Evolutionary conservation across 352 stramenopile species (phyloP).

Genomic region (Phytophthora pisi): DNA sequence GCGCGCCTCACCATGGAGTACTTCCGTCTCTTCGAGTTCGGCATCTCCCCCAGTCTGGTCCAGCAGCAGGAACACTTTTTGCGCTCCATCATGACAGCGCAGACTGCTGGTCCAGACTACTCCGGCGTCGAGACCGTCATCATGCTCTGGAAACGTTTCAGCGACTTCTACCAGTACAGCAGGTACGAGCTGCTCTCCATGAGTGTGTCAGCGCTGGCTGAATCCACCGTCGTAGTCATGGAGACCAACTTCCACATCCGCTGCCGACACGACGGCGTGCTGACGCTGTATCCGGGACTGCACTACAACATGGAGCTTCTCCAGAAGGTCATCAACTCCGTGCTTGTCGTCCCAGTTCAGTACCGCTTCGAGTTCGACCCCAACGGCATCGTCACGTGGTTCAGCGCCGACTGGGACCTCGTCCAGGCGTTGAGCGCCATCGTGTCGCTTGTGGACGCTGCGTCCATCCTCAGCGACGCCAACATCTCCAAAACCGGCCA

Average conservation of each 20-base stretch:
- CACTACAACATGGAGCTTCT: slow-evolving; percentile 46
- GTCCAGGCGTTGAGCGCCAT: slow-evolving; percentile 45
- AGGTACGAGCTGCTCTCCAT: slow-evolving; percentile 39
- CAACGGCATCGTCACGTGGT: slow-evolving; percentile 50
- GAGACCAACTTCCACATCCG: slow-evolving; percentile 47
- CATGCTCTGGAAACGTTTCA: slow-evolving; percentile 59
- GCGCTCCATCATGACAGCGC: slow-evolving; percentile 51
- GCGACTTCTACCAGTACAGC: slow-evolving; percentile 43
- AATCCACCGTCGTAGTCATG: slow-evolving; percentile 58
- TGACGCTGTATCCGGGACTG: slow-evolving; percentile 53
- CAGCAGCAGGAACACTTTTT: slow-evolving; percentile 56
- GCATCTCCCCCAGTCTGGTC: slow-evolving; percentile 31
- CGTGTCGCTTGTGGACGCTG: slow-evolving; percentile 52
- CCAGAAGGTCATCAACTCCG: slow-evolving; percentile 49
- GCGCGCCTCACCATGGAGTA: slow-evolving; percentile 55
- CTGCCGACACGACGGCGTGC: slow-evolving; percentile 44
- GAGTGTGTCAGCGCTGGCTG: slow-evolving; percentile 37
- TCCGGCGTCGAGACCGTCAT: slow-evolving; percentile 47
- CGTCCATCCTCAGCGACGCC: slow-evolving; percentile 44
- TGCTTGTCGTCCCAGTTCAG: slow-evolving; percentile 47
- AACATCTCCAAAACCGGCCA: slow-evolving; percentile 66
- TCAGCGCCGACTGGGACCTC: slow-evolving; percentile 68
- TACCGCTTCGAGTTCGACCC: slow-evolving; percentile 64
- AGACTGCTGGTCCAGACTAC: slow-evolving; percentile 59
- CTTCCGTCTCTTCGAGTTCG: slow-evolving; percentile 59